A percentile compares a stretch with the other conserved stretches of the same genome.
Evolutionary conservation across 2,329 filamentous ascomycete species (phyloP).

Genomic region (Colletotrichum sp.): DNA sequence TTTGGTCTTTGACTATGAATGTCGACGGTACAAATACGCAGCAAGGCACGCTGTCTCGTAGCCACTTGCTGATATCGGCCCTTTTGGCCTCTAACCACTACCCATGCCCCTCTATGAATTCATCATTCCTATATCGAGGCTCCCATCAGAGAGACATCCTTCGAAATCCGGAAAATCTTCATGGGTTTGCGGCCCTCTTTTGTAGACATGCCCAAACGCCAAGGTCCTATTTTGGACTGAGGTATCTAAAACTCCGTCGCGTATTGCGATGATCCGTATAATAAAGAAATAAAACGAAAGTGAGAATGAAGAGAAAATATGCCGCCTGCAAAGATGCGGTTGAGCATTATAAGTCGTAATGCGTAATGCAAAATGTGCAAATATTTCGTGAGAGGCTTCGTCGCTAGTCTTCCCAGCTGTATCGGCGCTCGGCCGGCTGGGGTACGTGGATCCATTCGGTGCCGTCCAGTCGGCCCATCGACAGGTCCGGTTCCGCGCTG

Average conservation of each 20-base stretch:
- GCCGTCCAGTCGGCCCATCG: constrained; percentile 46
- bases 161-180: not conserved
- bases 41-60: not conserved
- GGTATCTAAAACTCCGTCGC: constrained; percentile 8
- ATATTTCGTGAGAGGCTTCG: not conserved
- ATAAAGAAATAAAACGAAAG: not conserved
- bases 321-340: not conserved
- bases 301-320: not conserved
- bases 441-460: constrained; percentile 56
- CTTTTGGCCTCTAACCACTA: not conserved
- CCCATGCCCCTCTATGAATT: not conserved
- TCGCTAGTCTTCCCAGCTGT: constrained; percentile 54
- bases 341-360: not conserved
- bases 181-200: not conserved
- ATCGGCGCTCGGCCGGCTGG: constrained; percentile 52
- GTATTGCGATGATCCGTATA: not conserved
- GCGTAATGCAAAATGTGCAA: not conserved
- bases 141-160: not conserved
- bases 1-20: not conserved
- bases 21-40: not conserved
- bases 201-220: not conserved
- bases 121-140: not conserved
- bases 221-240: not conserved
- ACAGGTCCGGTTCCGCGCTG: constrained; percentile 22
- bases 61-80: not conserved